phyloP scores from a whole-genome alignment of 148 eudicot species.

The Spergularia marina region DNA sequence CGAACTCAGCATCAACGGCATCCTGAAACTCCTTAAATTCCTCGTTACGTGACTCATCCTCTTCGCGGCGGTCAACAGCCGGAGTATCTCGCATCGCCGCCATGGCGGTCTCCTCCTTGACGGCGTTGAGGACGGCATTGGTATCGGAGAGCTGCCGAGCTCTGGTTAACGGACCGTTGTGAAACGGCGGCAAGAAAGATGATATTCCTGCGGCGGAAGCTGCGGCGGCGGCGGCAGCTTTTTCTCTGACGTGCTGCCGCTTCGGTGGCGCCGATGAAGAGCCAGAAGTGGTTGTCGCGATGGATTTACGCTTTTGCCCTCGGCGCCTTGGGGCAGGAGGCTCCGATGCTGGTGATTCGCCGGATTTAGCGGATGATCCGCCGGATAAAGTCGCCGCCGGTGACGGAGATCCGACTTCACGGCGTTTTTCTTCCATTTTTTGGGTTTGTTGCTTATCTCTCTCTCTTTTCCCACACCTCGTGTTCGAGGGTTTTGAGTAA shows the following conservation, averaged over 20 bases:
- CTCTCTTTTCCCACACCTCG: too few species aligned
- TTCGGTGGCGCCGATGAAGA: conserved; percentile 53
- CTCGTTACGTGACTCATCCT: conserved; percentile 30
- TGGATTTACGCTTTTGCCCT: conserved; percentile 65
- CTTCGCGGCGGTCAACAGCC: conserved; percentile 26
- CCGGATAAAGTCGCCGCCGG: conserved; percentile 26
- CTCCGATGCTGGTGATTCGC: conserved; percentile 31
- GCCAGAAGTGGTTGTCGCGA: conserved; percentile 26
- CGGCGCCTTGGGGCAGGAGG: conserved; percentile 59
- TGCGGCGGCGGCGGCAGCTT: conserved; percentile 43
- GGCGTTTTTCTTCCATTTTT: conserved; percentile 67
- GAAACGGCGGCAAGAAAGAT: conserved; percentile 48
- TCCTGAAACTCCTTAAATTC: conserved; percentile 59
- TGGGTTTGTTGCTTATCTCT: neutral
- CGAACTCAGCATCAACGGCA: conserved; percentile 55
- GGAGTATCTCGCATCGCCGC: conserved; percentile 24
- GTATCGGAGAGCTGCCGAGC: conserved; percentile 72
- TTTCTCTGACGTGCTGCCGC: conserved; percentile 72
- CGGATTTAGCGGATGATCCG: conserved; percentile 26
- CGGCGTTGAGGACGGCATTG: conserved; percentile 34
- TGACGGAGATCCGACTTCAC: conserved; percentile 39
- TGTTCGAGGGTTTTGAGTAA: conserved; percentile 17
- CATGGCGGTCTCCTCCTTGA: conserved; percentile 33
- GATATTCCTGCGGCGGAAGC: conserved; percentile 28
- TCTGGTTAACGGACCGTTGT: conserved; percentile 79